Evolutionary conservation across 768 basidiomycete species (phyloP).

Genomic region (Xanthoconium purpureum): DNA sequence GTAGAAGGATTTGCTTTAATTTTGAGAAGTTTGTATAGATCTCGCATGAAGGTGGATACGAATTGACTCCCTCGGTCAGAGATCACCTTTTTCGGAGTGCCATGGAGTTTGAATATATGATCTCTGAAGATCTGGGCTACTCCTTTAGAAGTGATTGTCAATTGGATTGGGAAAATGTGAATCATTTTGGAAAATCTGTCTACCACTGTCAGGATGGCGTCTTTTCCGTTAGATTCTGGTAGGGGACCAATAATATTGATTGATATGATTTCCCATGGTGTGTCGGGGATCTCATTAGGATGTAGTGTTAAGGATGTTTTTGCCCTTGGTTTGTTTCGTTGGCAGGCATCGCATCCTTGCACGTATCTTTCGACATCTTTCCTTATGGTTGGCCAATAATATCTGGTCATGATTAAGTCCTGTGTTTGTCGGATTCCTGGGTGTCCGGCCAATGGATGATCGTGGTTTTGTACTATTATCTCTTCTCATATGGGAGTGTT

Average conservation of each 20-base stretch:
- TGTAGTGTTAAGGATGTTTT: neutral
- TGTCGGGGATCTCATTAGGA: neutral
- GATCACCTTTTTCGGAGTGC: neutral
- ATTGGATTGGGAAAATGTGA: constrained; percentile 9
- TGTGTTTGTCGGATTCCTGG: fast-evolving
- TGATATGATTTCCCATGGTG: neutral
- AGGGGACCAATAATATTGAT: neutral
- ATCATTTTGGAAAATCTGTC: constrained; percentile 16
- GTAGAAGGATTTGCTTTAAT: too few relatives aligned
- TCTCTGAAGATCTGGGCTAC: constrained; percentile 19
- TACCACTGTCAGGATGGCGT: constrained; percentile 10
- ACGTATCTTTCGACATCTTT: neutral
- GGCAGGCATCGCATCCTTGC: neutral
- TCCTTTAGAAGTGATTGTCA: constrained; percentile 4
- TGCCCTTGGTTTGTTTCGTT: neutral
- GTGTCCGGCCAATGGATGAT: too few relatives aligned
- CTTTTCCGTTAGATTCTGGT: constrained; percentile 5
- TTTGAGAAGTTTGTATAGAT: too few relatives aligned
- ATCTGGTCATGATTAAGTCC: neutral
- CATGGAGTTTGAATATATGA: neutral
- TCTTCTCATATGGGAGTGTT: too few relatives aligned
- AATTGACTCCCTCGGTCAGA: neutral
- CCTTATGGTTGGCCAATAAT: neutral
- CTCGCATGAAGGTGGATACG: neutral
- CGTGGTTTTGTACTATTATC: too few relatives aligned